Base-by-base conservation (phyloP, 257 asterid species). In the Solanum arcanum region DNA sequence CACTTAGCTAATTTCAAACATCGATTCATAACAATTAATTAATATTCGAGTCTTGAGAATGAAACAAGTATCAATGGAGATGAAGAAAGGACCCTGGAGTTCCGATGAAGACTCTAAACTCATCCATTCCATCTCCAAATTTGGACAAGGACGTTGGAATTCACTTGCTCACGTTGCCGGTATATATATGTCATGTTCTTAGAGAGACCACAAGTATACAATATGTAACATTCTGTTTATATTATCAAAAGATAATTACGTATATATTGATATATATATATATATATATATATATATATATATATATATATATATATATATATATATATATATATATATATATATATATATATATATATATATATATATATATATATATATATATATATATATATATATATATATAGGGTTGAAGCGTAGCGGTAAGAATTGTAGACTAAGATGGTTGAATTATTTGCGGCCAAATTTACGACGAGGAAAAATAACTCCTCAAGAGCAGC, bases 111-210 rank as follows among this genome's bases (percentile, higher is more conserved):
- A 90, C 86, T 86, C 87, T 6, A 69, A 82, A 75, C 92, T 90
- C 83, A 75, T 87, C 86, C 81, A 86, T 52, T 87, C 70, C 81
- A 88, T 90, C 56, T 49, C 83, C 68, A 8, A 83, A 37, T 85
- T 85, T 68, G 92, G 92, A n/a, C 88, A 75, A 18, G 90, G 90
- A 74, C 88, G 66, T 13, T 90, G 92, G 92, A 21, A 87, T 18
- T 44, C 74, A 12, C 83, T 90, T 4, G 86, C 92, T 80, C 90
- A 72, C 6, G 27, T 47, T 68, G 86, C 89, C 10, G 92, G 91
- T 52, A 52, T 49, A 33, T 33, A 33, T 70, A 72, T 18, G 27
- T 35, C 18, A 0, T 29, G 3, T 2, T 29, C 0, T 9, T n/a
- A n/a, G 33, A 31, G 13, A 15, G n/a, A 70, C 3, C 42, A 16